Evolutionary conservation across 78 protist genomes (phyloP).

Genomic region (Dictyostelium capitatum): DNA sequence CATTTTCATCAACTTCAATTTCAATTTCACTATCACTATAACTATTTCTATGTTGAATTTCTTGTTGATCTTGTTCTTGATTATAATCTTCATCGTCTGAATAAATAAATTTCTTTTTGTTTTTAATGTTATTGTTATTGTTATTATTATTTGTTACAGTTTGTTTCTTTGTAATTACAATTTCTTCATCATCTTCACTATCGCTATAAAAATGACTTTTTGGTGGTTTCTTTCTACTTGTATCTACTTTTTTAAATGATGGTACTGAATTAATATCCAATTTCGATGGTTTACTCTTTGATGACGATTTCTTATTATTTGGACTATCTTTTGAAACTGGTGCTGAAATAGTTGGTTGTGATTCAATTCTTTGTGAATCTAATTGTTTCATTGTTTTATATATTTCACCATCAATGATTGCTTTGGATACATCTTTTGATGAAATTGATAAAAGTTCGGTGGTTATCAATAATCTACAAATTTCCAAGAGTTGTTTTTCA

Average conservation of each 20-base stretch:
- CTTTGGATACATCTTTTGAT: slow-evolving; percentile 42
- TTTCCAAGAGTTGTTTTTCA: not conserved
- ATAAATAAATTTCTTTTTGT: slow-evolving; percentile 9
- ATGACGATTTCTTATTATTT: not conserved
- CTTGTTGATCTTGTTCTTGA: not conserved
- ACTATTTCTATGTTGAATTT: not conserved
- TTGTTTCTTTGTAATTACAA: not conserved
- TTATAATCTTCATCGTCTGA: not conserved
- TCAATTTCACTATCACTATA: slow-evolving; percentile 4
- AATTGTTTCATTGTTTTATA: slow-evolving; percentile 8
- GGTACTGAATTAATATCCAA: slow-evolving; percentile 27
- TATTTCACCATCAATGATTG: slow-evolving; percentile 42
- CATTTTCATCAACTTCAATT: slow-evolving; percentile 14
- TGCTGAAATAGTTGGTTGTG: not conserved
- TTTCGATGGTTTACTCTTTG: slow-evolving; percentile 4
- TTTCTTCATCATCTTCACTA: slow-evolving; percentile 5
- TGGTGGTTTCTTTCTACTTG: not conserved
- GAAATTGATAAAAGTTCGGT: slow-evolving; percentile 44
- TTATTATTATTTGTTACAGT: not conserved
- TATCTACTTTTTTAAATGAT: slow-evolving; percentile 11
- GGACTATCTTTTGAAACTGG: not conserved
- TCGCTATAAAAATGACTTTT: slow-evolving; percentile 27
- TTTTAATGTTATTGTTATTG: not conserved
- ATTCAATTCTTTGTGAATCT: slow-evolving; percentile 21
- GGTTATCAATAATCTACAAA: slow-evolving; percentile 27